Base-by-base conservation (phyloP, 305 asterid species). In the Caryopteris hybrid region DNA sequence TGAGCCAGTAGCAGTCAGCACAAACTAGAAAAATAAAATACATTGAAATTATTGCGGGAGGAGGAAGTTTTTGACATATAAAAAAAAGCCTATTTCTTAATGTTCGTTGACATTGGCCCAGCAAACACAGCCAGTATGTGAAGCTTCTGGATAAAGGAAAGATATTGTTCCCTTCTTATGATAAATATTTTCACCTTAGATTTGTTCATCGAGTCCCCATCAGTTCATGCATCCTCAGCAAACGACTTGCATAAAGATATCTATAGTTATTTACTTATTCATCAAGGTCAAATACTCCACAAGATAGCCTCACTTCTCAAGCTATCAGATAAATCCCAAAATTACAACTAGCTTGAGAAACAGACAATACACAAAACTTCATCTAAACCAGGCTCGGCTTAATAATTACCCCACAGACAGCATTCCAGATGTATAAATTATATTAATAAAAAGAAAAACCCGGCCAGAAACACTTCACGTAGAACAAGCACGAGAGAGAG, bases 1-100 rank as follows among this genome's bases (percentile, higher is more conserved):
- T 16, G 99, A 87, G 71, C 97, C 97, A 31, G 92, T 83, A 42
- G 99, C 97, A 2, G 96, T 88, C 82, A 93, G 61, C 60, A 93
- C 99, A 84, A 93, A 91, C 99, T 93, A 73, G 64, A 56, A 38
- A 55, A 59, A 64, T n/a, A 39, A 5, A 61, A 33, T 51, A 12
- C n/a, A 31, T 72, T 62, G 75, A 22, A 43, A 55, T 36, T 41
- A 55, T 29, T 51, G 46, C 59, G 42, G 50, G 14, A 5, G 33
- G 22, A 12, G 39, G 0, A 55, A 42, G 38, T 7, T 41, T 38
- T 2, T 18, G 41, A 60, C 11, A 0, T 4, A n/a, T n/a, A n/a
- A n/a, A n/a, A n/a, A n/a, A n/a, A n/a, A n/a, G n/a, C n/a, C n/a
- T n/a, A n/a, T n/a, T n/a, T n/a, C n/a, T n/a, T n/a, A n/a, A n/a